These are phyloP conservation scores for Cardamine resedifolia DNA, from an alignment of 345 rosid species.

Conservation along the genomic window DNA sequence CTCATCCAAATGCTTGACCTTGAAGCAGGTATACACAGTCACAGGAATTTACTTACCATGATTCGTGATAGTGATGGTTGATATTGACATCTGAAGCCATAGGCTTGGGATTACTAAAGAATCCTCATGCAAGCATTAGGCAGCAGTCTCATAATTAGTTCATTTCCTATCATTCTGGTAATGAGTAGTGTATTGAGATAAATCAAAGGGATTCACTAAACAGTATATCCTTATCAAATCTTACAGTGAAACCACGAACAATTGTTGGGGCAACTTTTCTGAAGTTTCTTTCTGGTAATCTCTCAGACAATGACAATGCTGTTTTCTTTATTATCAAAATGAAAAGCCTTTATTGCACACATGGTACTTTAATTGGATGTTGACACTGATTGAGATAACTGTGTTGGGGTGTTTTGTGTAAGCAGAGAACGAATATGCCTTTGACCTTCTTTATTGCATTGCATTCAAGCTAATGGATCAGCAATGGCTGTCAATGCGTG, in stretches of 20 bases:
- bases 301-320: not conserved
- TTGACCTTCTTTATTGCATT: slow-evolving; percentile 94
- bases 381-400: not conserved
- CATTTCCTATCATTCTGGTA: not conserved
- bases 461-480: slow-evolving; percentile 98
- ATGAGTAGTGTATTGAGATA: not conserved
- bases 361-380: not conserved
- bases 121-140: not conserved
- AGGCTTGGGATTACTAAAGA: not conserved
- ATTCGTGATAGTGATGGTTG: not conserved
- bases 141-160: not conserved
- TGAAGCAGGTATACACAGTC: slow-evolving; percentile 77
- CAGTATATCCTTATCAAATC: slow-evolving; percentile 18
- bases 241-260: slow-evolving; percentile 84
- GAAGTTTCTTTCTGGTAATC: slow-evolving; percentile 85
- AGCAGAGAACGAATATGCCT: slow-evolving; percentile 85
- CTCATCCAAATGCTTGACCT: slow-evolving; percentile 99
- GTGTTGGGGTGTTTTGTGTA: slow-evolving; percentile 12
- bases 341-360: not conserved
- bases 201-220: slow-evolving; percentile 25
- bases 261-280: slow-evolving; percentile 82
- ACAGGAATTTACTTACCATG: not conserved
- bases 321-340: not conserved
- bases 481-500: slow-evolving; percentile 94
- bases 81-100: not conserved